These are phyloP conservation scores for Edaphochlamys debaryana DNA, from an alignment of 139 green algal species.

Conservation along the genomic window DNA sequence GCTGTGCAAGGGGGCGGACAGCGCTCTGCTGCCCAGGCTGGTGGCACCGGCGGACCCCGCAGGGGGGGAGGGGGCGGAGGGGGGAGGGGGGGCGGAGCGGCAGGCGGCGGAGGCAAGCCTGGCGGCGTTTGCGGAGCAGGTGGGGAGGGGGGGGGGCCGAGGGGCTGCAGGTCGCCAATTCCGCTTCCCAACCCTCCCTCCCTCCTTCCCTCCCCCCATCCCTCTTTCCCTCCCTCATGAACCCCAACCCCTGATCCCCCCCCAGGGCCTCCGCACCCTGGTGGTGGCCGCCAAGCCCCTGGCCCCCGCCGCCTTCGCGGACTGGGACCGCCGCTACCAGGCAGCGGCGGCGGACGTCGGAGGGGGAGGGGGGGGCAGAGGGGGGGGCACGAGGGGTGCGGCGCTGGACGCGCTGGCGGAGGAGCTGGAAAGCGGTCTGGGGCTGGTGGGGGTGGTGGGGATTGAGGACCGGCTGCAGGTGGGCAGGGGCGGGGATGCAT, in stretches of 20 bases:
- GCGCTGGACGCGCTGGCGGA: conserved; percentile 58
- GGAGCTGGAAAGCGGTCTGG: conserved; percentile 64
- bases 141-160: background rate
- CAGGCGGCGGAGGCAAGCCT: background rate
- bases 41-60: background rate
- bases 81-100: no score
- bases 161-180: no score
- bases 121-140: conserved; percentile 11
- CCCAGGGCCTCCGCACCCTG: conserved; percentile 49
- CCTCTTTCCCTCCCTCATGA: no score
- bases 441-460: conserved; percentile 71
- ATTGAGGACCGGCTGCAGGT: conserved; percentile 81
- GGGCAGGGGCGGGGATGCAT: background rate
- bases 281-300: conserved; percentile 32
- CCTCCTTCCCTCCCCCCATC: no score
- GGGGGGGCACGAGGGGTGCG: background rate
- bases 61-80: background rate
- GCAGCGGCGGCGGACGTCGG: background rate
- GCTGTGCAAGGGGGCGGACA: conserved; percentile 91
- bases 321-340: conserved; percentile 23
- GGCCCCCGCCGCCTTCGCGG: conserved; percentile 10
- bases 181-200: no score
- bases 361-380: background rate
- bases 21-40: conserved; percentile 66
- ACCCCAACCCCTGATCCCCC: background rate